Evolutionary conservation across 164 flowering plant species (phyloP).

Genomic region (Kingdonia uniflora): DNA sequence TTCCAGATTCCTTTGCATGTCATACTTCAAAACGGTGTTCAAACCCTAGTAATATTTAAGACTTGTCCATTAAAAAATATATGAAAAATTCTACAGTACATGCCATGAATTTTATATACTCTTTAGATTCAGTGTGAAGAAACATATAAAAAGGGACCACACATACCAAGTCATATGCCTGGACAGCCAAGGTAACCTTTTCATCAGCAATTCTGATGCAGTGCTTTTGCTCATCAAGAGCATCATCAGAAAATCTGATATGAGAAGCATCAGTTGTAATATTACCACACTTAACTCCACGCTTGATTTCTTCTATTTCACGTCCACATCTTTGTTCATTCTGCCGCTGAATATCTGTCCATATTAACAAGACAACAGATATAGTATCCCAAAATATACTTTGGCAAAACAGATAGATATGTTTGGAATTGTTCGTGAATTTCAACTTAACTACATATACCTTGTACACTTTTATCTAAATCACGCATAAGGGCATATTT

Average conservation of each 20-base stretch:
- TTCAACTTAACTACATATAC: conserved; percentile 18
- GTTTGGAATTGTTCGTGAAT: not conserved
- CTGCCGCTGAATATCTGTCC: conserved; percentile 62
- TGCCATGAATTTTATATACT: too few species aligned
- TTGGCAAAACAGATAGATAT: too few species aligned
- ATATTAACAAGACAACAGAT: conserved; percentile 12
- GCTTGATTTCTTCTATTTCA: conserved; percentile 71
- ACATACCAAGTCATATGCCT: conserved; percentile 87
- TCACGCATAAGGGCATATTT: conserved; percentile 72
- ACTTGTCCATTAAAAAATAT: too few species aligned
- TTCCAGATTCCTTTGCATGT: too few species aligned
- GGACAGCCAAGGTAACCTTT: conserved; percentile 76
- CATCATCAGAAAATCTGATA: conserved; percentile 75
- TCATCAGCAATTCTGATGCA: conserved; percentile 90
- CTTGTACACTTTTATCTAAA: conserved; percentile 82
- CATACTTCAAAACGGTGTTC: too few species aligned
- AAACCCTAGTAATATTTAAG: too few species aligned
- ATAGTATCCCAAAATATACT: not conserved
- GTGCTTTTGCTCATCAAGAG: conserved; percentile 93
- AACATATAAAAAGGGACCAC: too few species aligned
- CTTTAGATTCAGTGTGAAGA: too few species aligned
- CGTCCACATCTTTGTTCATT: conserved; percentile 84
- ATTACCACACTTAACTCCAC: conserved; percentile 48
- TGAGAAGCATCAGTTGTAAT: conserved; percentile 48
- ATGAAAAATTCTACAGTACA: too few species aligned